These are phyloP conservation scores for Polygonum maritimum DNA, from an alignment of 148 eudicot genomes.

Conservation along the genomic window DNA sequence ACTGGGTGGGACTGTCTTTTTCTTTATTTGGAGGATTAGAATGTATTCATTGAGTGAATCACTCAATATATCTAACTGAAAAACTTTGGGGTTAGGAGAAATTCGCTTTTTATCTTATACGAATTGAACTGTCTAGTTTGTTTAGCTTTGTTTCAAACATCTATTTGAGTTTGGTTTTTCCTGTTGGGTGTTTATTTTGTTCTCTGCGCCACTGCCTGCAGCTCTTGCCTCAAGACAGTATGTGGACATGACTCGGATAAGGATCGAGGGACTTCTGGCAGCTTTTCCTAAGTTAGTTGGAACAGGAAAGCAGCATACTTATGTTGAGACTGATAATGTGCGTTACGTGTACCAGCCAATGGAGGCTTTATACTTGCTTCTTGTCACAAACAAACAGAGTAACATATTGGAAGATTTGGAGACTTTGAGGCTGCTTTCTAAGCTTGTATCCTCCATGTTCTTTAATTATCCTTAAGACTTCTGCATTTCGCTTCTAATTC, in stretches of 20 bases:
- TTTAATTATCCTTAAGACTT: not conserved
- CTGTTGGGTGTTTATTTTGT: not conserved
- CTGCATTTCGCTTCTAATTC: not conserved
- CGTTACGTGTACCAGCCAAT: slow-evolving; percentile 98
- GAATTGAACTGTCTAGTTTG: not conserved
- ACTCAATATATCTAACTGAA: not conserved
- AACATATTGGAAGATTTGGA: slow-evolving; percentile 99
- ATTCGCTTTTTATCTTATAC: not conserved
- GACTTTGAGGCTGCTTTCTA: slow-evolving; percentile 88
- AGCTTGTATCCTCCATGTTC: slow-evolving; percentile 58
- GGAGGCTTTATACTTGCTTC: slow-evolving; percentile 73
- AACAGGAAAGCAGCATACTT: slow-evolving; percentile 97
- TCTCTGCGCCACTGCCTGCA: slow-evolving; percentile 17
- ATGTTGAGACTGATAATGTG: slow-evolving; percentile 95
- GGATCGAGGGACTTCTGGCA: slow-evolving; percentile 91
- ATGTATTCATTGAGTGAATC: not conserved
- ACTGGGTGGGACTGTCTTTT: not conserved
- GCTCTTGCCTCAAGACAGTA: slow-evolving; percentile 95
- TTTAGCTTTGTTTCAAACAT: too few species aligned
- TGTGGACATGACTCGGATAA: slow-evolving; percentile 87
- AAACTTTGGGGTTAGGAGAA: not conserved
- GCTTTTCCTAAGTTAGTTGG: slow-evolving; percentile 96
- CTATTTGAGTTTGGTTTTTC: not conserved
- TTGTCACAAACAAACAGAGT: slow-evolving; percentile 92
- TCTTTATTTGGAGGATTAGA: not conserved